These are phyloP conservation scores for Aspergillus sp. DNA, from an alignment of 2,329 filamentous ascomycete species.

Conservation along the genomic window DNA sequence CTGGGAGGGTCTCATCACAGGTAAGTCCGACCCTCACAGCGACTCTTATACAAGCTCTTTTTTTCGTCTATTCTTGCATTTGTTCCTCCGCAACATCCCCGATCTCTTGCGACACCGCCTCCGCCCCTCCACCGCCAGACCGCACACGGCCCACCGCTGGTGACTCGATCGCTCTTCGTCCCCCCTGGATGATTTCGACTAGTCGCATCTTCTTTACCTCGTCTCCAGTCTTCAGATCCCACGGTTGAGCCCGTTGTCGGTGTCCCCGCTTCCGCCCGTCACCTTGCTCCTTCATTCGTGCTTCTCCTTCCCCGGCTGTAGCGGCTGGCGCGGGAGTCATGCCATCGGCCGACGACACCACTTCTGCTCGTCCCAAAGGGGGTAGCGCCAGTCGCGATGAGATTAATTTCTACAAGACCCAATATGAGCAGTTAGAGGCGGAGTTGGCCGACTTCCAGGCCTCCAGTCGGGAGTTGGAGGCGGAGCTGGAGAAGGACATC, in stretches of 20 bases:
- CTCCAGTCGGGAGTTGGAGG: constrained; percentile 89
- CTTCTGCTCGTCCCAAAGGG: constrained; percentile 39
- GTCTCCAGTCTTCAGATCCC: background rate
- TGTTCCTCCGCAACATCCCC: constrained; percentile 12
- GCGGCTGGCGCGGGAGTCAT: constrained; percentile 28
- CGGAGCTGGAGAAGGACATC: constrained; percentile 92
- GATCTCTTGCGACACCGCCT: constrained; percentile 35
- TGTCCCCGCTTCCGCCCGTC: constrained; percentile 7
- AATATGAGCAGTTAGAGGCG: constrained; percentile 88
- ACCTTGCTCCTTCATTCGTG: constrained; percentile 18
- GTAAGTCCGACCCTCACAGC: constrained; percentile 15
- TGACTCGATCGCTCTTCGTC: constrained; percentile 1
- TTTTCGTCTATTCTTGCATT: constrained; percentile 7
- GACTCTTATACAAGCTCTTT: constrained; percentile 1
- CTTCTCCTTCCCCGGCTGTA: constrained; percentile 15
- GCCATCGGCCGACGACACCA: constrained; percentile 35
- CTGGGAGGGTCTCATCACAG: constrained; percentile 20
- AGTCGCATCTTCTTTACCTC: background rate
- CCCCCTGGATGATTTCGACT: constrained; percentile 13
- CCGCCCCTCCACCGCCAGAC: constrained; percentile 22
- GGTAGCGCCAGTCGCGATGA: constrained; percentile 62
- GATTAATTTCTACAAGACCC: constrained; percentile 89
- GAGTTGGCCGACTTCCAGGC: constrained; percentile 92
- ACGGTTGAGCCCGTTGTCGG: constrained; percentile 4
- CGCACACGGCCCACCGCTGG: constrained; percentile 15